Evolutionary conservation across 1,284 basidiomycete genomes (phyloP).

Genomic region (Marasmius sp.): DNA sequence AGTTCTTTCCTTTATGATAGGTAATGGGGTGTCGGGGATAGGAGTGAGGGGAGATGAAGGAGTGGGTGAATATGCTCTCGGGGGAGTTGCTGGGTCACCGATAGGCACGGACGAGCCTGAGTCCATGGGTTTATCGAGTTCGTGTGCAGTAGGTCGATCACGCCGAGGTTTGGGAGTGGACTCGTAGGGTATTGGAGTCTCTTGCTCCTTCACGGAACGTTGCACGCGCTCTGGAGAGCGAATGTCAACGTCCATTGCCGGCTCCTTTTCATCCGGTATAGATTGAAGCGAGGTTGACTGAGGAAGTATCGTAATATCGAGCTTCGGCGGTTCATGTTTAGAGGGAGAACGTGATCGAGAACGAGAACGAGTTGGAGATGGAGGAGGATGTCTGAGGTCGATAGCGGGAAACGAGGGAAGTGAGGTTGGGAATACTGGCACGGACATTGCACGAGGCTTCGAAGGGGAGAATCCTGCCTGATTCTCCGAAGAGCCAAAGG

Average conservation of each 20-base stretch:
- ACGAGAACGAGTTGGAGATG: slow-evolving; percentile 34
- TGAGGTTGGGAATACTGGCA: slow-evolving; percentile 37
- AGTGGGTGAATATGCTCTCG: no score
- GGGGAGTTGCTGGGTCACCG: no score
- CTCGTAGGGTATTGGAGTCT: background rate
- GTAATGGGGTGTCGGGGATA: no score
- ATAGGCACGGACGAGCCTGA: no score
- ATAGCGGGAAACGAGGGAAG: slow-evolving; percentile 31
- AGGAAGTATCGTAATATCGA: slow-evolving; percentile 21
- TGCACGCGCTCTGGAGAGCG: background rate
- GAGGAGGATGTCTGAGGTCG: slow-evolving; percentile 41
- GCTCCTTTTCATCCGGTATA: slow-evolving; percentile 30
- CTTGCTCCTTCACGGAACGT: background rate
- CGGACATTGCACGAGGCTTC: slow-evolving; percentile 41
- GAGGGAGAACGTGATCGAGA: slow-evolving; percentile 42
- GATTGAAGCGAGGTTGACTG: slow-evolving; percentile 25
- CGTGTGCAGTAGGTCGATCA: background rate
- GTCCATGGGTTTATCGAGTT: no score
- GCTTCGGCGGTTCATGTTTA: slow-evolving; percentile 31
- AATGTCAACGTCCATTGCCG: background rate
- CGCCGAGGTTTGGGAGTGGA: background rate
- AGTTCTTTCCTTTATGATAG: no score
- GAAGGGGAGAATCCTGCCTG: slow-evolving; percentile 20
- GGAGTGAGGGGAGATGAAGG: no score
- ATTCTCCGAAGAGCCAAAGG: slow-evolving; percentile 17